Percentiles rank a stretch among this genome's conserved stretches.
phyloP scores from a whole-genome alignment of 495 filamentous ascomycete species.

The Bathelium albidoporum region DNA sequence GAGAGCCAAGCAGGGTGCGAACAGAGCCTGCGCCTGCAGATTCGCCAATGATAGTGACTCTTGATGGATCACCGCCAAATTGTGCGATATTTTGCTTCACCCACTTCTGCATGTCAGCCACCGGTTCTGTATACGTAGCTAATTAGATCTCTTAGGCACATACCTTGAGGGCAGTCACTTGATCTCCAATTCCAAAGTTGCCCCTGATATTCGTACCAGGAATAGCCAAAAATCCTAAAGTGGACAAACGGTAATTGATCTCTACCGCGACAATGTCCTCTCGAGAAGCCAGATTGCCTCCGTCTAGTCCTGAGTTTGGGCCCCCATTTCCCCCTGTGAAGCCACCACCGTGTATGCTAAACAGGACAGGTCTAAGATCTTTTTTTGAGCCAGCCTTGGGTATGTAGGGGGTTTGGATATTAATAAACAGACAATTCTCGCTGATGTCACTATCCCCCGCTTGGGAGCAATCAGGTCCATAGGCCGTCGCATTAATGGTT shows the following conservation, averaged over 20 bases:
- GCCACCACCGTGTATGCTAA: conserved; percentile 42
- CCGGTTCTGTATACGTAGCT: too few relatives aligned
- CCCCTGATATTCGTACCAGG: conserved; percentile 16
- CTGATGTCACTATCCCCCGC: conserved; percentile 23
- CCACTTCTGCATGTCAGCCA: too few relatives aligned
- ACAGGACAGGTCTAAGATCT: conserved; percentile 34
- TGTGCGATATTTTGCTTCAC: conserved; percentile 28
- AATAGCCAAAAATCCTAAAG: conserved; percentile 24
- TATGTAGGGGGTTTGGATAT: conserved; percentile 36
- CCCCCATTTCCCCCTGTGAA: conserved; percentile 33
- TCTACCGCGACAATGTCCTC: conserved; percentile 28
- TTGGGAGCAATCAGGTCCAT: conserved; percentile 39
- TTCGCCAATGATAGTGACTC: conserved; percentile 65
- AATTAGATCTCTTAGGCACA: too few relatives aligned
- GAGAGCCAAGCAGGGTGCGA: conserved; percentile 22
- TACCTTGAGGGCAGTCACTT: conserved; percentile 16
- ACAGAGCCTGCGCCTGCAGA: conserved; percentile 35
- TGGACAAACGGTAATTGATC: conserved; percentile 28
- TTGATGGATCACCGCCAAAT: conserved; percentile 32
- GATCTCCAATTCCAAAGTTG: conserved; percentile 22
- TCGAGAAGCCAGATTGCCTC: conserved; percentile 26
- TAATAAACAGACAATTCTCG: conserved; percentile 40
- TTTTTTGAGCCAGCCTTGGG: conserved; percentile 24
- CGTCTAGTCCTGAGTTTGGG: conserved; percentile 30
- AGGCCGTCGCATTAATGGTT: conserved; percentile 35